A percentile compares a stretch with the other conserved stretches of the same genome.
Conservation (phyloP, 2,329 filamentous ascomycete species). For the Aspergillus brasiliensis region DNA sequence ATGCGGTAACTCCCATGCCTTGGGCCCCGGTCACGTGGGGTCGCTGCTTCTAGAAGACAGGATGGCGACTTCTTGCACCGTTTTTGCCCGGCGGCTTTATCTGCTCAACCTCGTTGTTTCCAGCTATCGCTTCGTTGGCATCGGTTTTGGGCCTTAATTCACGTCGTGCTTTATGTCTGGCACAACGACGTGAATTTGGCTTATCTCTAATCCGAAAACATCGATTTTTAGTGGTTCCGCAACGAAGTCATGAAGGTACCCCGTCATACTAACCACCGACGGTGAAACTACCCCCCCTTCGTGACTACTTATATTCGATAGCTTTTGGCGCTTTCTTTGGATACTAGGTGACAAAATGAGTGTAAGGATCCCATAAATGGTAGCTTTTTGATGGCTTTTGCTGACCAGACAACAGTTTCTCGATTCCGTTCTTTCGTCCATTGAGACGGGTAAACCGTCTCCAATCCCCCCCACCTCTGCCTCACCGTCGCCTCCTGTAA, state of each 20-base stretch:
- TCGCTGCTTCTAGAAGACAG: slow-evolving; percentile 28
- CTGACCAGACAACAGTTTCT: slow-evolving; percentile 47
- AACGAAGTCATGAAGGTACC: slow-evolving; percentile 44
- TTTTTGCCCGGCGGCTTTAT: slow-evolving; percentile 14
- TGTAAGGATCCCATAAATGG: slow-evolving; percentile 29
- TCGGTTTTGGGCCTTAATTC: not conserved
- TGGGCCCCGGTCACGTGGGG: slow-evolving; percentile 28
- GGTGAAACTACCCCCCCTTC: slow-evolving; percentile 33
- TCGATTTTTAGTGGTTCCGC: slow-evolving; percentile 25
- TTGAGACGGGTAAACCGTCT: slow-evolving; percentile 46
- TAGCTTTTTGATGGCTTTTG: not conserved
- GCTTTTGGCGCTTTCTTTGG: not conserved
- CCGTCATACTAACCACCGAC: slow-evolving; percentile 41
- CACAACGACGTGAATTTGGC: slow-evolving; percentile 13
- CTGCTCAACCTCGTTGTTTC: slow-evolving; percentile 10
- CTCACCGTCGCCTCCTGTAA: slow-evolving; percentile 25
- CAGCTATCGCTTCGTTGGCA: not conserved
- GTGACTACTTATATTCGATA: slow-evolving; percentile 13
- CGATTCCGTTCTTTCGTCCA: slow-evolving; percentile 54
- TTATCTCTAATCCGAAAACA: slow-evolving; percentile 16
- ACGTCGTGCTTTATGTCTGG: slow-evolving; percentile 1
- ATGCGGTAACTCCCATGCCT: slow-evolving; percentile 3
- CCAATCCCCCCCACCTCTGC: slow-evolving; percentile 27
- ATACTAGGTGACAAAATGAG: slow-evolving; percentile 35
- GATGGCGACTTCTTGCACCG: slow-evolving; percentile 18